phyloP scores from a whole-genome alignment of 108 stramenopile genomes.

The Cyclotella baltica region DNA sequence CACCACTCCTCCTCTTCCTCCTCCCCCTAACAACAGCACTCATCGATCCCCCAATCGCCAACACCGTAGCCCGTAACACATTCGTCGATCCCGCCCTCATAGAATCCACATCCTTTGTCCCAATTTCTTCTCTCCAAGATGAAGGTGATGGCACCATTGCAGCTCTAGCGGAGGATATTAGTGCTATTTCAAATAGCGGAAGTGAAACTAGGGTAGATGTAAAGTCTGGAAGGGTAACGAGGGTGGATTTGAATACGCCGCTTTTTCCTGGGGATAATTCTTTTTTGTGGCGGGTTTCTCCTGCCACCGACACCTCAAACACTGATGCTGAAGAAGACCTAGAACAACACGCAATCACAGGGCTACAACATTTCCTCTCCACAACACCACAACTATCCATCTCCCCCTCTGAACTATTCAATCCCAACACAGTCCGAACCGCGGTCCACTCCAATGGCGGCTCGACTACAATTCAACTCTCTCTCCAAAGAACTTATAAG shows the following conservation, averaged over 20 bases:
- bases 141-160: neutral
- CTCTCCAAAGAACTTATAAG: neutral
- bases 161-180: neutral
- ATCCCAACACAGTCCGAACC: neutral
- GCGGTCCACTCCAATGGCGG: neutral
- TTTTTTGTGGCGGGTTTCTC: constrained; percentile 6
- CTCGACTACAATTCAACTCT: neutral
- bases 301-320: neutral
- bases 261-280: constrained; percentile 18
- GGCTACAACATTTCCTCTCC: neutral
- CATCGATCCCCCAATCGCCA: neutral
- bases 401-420: neutral
- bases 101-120: neutral
- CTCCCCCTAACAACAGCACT: neutral
- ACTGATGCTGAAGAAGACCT: neutral
- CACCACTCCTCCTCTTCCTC: neutral
- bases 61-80: constrained; percentile 4
- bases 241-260: neutral
- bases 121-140: neutral
- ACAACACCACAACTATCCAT: neutral
- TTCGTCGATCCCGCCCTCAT: neutral
- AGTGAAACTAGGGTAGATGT: neutral
- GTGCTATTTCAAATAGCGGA: neutral
- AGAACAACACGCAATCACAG: neutral
- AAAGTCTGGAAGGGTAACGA: constrained; percentile 4